phyloP scores from a whole-genome alignment of 768 basidiomycete species.

The Hygrophoropsis aurantiaca region DNA sequence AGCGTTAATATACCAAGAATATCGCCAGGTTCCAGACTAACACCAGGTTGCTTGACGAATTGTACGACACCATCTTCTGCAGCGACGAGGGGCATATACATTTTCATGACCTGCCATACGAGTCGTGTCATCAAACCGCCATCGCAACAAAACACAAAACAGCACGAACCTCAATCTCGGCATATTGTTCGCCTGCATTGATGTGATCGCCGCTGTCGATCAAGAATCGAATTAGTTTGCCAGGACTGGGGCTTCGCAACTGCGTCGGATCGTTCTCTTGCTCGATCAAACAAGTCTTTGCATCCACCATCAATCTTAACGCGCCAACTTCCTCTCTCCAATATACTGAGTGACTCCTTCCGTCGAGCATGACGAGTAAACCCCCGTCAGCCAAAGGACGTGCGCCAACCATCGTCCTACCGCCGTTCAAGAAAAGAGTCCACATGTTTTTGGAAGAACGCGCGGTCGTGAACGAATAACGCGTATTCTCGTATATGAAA shows the following conservation, averaged over 20 bases:
- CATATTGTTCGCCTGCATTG: constrained; percentile 94
- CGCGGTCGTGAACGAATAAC: constrained; percentile 94
- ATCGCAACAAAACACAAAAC: neutral
- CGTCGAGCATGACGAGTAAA: constrained; percentile 86
- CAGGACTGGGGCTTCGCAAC: constrained; percentile 91
- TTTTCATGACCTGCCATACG: constrained; percentile 83
- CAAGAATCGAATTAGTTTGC: constrained; percentile 92
- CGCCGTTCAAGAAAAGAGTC: constrained; percentile 96
- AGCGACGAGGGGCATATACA: constrained; percentile 98
- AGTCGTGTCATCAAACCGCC: constrained; percentile 3
- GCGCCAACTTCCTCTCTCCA: constrained; percentile 99
- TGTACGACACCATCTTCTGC: constrained; percentile 93
- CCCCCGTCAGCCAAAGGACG: constrained; percentile 94
- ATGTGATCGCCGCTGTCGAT: constrained; percentile 98
- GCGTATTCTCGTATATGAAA: constrained; percentile 95
- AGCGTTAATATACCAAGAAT: constrained; percentile 95
- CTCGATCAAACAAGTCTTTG: constrained; percentile 97
- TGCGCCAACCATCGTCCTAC: constrained; percentile 87
- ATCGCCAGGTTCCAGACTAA: constrained; percentile 94
- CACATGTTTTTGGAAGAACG: constrained; percentile 86
- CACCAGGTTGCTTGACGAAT: constrained; percentile 97
- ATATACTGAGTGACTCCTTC: constrained; percentile 95
- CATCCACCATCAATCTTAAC: constrained; percentile 87
- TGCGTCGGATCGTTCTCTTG: constrained; percentile 99
- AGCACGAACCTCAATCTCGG: constrained; percentile 88